Evolutionary conservation across 23 red algal genomes (phyloP), one percentile per base, ranked within the genome.

Genomic region (Gracilaria caudata): DNA sequence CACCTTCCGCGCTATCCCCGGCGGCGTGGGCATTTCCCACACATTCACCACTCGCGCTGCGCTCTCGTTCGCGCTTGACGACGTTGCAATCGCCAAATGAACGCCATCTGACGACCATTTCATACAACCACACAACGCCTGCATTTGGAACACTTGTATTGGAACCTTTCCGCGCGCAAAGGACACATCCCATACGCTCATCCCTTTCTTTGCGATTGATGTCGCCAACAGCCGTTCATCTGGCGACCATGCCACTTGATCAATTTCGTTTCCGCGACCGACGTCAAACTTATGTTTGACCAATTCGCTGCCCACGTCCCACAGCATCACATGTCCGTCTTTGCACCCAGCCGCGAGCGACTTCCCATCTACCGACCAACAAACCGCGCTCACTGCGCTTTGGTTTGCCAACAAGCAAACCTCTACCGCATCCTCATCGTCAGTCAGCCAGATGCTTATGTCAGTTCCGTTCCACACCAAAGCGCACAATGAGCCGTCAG

Each of bases 21-120:
- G 26, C 57, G 57, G 7, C 57, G 5, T 6, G 57, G 4, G 7
- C 57, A 61, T 61, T 61, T 61, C 57, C 57, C 20, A 61, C 57
- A 61, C 16, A 3, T 4, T 61, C 57, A 61, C 57, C 57, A 25
- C 26, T 6, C 57, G n/a, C 4, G 57, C 4, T 25, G 26, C 26
- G 19, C 57, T 6, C 19, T 5, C n/a, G 57, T 29, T 6, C 4
- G 4, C n/a, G 3, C 6, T 61, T 4, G 5, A n/a, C 57, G 16
- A 4, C 19, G 57, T 61, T 61, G 57, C 57, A 61, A 61, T 16
- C 20, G 57, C 57, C 57, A 61, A 20, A 20, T 61, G 26, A 29
- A 5, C 7, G 5, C 57, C 57, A 61, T 61, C 57, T 61, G 57
- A 16, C 57, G 57, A 61, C 57, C 57, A 61, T 61, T 61, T 61